Conservation (phyloP, 768 basidiomycete genomes). For the Kwoniella newhampshirensis region DNA sequence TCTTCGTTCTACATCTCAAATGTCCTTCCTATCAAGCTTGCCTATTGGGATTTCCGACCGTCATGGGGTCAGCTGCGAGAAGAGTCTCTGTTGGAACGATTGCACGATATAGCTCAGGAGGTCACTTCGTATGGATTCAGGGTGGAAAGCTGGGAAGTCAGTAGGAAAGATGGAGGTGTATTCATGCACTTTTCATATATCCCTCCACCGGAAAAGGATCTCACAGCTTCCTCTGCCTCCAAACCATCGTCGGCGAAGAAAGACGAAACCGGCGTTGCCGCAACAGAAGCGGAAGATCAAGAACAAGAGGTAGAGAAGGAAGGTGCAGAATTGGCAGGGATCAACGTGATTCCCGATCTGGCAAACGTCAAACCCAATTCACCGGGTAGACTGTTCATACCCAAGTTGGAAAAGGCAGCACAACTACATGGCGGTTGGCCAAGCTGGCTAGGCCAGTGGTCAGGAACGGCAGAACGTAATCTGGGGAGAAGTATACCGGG, state of each 20-base stretch:
- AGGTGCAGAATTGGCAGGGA: neutral
- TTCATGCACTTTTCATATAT: conserved; percentile 51
- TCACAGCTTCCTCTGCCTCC: too few species aligned
- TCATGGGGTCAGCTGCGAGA: conserved; percentile 35
- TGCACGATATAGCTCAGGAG: conserved; percentile 46
- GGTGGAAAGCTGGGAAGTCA: conserved; percentile 48
- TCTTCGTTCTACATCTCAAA: conserved; percentile 52
- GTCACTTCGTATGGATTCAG: conserved; percentile 35
- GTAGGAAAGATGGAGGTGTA: conserved; percentile 47
- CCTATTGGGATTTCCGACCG: conserved; percentile 44
- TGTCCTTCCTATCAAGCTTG: conserved; percentile 46
- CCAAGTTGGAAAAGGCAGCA: conserved; percentile 39
- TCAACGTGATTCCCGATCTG: neutral
- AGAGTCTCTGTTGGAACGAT: conserved; percentile 43
- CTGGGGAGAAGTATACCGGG: conserved; percentile 24
- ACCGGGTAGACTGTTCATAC: conserved; percentile 44
- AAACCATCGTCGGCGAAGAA: neutral
- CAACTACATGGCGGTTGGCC: conserved; percentile 47
- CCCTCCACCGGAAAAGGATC: conserved; percentile 28
- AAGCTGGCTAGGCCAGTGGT: conserved; percentile 50
- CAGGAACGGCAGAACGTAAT: conserved; percentile 20
- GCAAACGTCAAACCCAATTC: conserved; percentile 5
- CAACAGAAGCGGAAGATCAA: neutral
- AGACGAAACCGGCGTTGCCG: neutral
- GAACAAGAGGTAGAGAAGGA: conserved; percentile 1